These are phyloP conservation scores for Albugo candida DNA, from an alignment of 352 stramenopile species.

Conservation along the genomic window DNA sequence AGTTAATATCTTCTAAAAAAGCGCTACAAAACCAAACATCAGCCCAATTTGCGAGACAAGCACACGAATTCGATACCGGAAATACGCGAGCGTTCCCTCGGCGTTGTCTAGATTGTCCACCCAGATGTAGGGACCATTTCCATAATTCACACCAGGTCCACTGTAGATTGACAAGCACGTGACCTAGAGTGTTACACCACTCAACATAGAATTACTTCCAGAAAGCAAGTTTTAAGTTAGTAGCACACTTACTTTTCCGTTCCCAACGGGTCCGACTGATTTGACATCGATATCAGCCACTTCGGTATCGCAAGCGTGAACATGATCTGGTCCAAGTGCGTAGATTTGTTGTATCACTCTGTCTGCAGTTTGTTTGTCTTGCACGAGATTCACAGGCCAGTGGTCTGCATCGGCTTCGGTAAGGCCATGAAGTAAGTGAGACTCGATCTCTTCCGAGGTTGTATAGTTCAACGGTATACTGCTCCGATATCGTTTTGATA, in stretches of 20 bases:
- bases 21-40: conserved; percentile 46
- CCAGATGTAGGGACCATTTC: conserved; percentile 81
- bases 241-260: conserved; percentile 53
- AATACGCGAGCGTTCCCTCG: conserved; percentile 62
- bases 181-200: conserved; percentile 19
- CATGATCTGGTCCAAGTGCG: conserved; percentile 35
- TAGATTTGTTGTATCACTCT: conserved; percentile 40
- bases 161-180: conserved; percentile 96
- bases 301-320: conserved; percentile 96
- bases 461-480: conserved; percentile 23
- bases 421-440: conserved; percentile 28
- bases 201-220: not conserved
- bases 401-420: conserved; percentile 41
- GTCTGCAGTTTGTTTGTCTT: conserved; percentile 39
- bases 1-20: conserved; percentile 83
- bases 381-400: conserved; percentile 55
- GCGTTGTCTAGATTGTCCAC: conserved; percentile 86
- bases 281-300: conserved; percentile 94
- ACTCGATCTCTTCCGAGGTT: conserved; percentile 46
- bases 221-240: not conserved
- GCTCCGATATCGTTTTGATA: too few relatives aligned
- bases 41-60: conserved; percentile 8
- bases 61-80: conserved; percentile 11
- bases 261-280: conserved; percentile 85
- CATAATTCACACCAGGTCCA: conserved; percentile 92